phyloP scores from a whole-genome alignment of 169 alveolate genomes.

The Cryptosporidium xiaoi region DNA sequence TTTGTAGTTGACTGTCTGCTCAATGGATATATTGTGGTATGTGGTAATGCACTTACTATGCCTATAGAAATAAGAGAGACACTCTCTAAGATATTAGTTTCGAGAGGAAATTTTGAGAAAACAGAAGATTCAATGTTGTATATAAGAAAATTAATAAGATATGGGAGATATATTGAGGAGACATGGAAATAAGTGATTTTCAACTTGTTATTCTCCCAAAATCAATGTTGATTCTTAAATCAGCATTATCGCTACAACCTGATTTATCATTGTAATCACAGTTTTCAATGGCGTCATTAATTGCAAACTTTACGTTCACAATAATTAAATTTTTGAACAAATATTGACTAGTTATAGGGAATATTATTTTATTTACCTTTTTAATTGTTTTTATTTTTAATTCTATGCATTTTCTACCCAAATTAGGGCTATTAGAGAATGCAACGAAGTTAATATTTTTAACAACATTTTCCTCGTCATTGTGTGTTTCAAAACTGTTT shows the following conservation, averaged over 20 bases:
- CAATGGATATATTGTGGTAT: conserved; percentile 35
- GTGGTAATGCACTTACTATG: conserved; percentile 73
- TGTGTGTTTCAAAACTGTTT: conserved; percentile 15
- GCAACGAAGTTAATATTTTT: conserved; percentile 23
- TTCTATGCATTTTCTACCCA: conserved; percentile 11
- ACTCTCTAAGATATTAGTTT: conserved; percentile 22
- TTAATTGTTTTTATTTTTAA: conserved; percentile 15
- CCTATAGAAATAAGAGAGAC: conserved; percentile 70
- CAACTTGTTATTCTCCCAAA: not conserved
- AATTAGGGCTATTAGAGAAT: not conserved
- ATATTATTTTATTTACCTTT: conserved; percentile 5
- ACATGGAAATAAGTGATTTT: conserved; percentile 50
- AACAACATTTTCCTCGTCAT: not conserved
- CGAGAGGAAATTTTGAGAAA: conserved; percentile 21
- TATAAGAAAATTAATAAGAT: conserved; percentile 38
- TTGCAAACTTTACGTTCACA: not conserved
- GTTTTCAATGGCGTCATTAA: not conserved
- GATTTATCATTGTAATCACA: too few relatives aligned
- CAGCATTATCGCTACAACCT: not conserved
- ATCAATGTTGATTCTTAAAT: not conserved
- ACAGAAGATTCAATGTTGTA: conserved; percentile 38
- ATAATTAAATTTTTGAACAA: not conserved
- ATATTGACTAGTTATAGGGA: conserved; percentile 11
- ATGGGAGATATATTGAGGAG: conserved; percentile 72
- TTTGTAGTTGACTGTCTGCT: conserved; percentile 17